Evolutionary conservation across 2,329 filamentous ascomycete genomes (phyloP).

Genomic region (Myotisia sp.): DNA sequence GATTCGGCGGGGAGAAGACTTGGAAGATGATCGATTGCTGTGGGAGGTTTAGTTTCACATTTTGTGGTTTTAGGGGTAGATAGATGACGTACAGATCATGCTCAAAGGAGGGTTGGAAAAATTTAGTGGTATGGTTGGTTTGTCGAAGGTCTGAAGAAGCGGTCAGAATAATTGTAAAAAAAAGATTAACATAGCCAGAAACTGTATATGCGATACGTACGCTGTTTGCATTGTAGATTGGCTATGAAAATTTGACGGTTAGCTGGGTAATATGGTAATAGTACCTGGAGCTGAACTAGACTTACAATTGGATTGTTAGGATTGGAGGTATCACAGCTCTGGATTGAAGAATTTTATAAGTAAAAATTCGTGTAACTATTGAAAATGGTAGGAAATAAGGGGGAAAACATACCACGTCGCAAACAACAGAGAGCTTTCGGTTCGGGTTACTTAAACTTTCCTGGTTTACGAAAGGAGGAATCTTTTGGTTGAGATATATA

Average conservation of each 20-base stretch:
- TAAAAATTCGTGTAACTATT: background rate
- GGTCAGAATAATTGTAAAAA: constrained; percentile 3
- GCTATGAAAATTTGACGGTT: constrained; percentile 21
- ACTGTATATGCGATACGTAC: too few relatives aligned
- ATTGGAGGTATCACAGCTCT: constrained; percentile 29
- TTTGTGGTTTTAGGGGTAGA: background rate
- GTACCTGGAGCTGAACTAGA: background rate
- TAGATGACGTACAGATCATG: constrained; percentile 49
- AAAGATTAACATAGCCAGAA: background rate
- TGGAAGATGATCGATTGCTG: constrained; percentile 63
- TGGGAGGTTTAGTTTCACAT: background rate
- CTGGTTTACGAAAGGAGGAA: constrained; percentile 65
- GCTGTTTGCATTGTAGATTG: constrained; percentile 71
- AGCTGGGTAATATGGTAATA: background rate
- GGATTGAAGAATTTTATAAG: background rate
- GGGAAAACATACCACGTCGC: constrained; percentile 47
- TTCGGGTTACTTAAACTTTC: constrained; percentile 52
- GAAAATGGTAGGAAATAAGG: background rate
- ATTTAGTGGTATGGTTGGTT: constrained; percentile 67
- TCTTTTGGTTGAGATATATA: constrained; percentile 69
- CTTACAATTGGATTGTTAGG: constrained; percentile 32
- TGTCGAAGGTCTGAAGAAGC: constrained; percentile 50
- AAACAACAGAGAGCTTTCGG: constrained; percentile 65
- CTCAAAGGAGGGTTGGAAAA: constrained; percentile 48
- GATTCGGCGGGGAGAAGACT: constrained; percentile 74